These are phyloP conservation scores for Rosa hybrid DNA, from an alignment of 331 rosid species.

Conservation along the genomic window DNA sequence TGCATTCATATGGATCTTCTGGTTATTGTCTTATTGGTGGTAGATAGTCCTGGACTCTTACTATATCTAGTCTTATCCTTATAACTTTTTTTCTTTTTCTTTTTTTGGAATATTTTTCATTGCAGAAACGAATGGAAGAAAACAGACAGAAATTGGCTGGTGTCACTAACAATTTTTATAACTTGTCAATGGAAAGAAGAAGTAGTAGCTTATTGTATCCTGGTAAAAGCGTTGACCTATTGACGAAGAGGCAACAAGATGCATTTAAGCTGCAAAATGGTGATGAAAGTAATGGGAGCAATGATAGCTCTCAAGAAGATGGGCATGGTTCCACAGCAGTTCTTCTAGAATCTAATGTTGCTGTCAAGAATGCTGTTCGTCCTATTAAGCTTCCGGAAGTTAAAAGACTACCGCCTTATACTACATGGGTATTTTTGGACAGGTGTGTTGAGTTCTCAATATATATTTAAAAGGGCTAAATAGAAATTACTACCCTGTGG, in stretches of 20 bases:
- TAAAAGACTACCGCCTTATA: constrained; percentile 89
- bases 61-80: neutral
- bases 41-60: constrained; percentile 5
- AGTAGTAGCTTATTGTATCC: constrained; percentile 29
- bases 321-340: constrained; percentile 80
- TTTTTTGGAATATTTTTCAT: constrained; percentile 2
- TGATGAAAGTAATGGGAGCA: constrained; percentile 57
- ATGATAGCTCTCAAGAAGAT: constrained; percentile 71
- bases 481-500: too few relatives aligned
- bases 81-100: neutral
- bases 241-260: constrained; percentile 81
- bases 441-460: constrained; percentile 54
- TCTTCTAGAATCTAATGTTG: constrained; percentile 89
- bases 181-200: constrained; percentile 64
- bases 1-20: constrained; percentile 23
- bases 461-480: constrained; percentile 12
- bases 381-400: constrained; percentile 85
- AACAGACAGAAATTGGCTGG: constrained; percentile 68
- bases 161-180: constrained; percentile 53
- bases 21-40: neutral
- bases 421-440: constrained; percentile 96
- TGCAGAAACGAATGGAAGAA: constrained; percentile 84
- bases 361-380: constrained; percentile 90
- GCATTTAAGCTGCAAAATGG: constrained; percentile 88
- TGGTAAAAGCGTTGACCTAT: constrained; percentile 51